Evolutionary conservation across 2,329 filamentous ascomycete genomes (phyloP), one percentile per base, ranked within the genome.

Genomic region (Byssoonygena ceratinophila): DNA sequence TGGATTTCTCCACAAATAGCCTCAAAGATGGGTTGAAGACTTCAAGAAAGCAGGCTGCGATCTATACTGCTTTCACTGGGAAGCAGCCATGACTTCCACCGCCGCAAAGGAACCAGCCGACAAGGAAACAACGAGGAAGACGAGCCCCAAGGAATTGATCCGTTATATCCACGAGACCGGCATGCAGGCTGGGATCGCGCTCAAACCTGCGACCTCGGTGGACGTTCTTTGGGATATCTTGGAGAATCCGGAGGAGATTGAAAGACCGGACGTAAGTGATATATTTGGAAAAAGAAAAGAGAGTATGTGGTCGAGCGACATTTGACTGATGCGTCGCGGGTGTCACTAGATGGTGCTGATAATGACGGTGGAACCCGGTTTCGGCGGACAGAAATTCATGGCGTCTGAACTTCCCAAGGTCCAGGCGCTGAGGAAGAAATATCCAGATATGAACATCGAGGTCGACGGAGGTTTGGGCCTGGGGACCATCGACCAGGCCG

Each of bases 1-100:
- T 20, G 25, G 45, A n/a, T 12, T 12, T 16, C 11, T 27, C 6
- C n/a, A 23, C 18, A 34, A n/a, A 59, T 60, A 92, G 90, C 92
- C 92, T 60, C 94, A 97, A 77, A 90, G 89, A 77, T 98, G 92
- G 92, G 90, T 96, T 63, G 87, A 86, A 66, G 87, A 94, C 57
- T 97, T 98, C 76, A 82, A 92, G 69, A 83, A 85, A 50, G 92
- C 89, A 55, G 92, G 92, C 51, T 96, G 90, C 71, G 89, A 98
- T 70, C 78, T 98, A n/a, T 98, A 98, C 76, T 97, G 92, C 77
- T 98, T 98, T 77, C 92, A 98, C 76, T 97, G 97, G 72, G 92
- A 98, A 74, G 92, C 92, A 23, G 92, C 92, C 58, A 79, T 92
- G 46, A 71, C 74, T 60, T 94, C 87, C 47, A 87, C 85, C 40